These are phyloP conservation scores for Thermomucor indicae-seudaticae DNA, from an alignment of 371 early-diverging fungal species.

Conservation along the genomic window DNA sequence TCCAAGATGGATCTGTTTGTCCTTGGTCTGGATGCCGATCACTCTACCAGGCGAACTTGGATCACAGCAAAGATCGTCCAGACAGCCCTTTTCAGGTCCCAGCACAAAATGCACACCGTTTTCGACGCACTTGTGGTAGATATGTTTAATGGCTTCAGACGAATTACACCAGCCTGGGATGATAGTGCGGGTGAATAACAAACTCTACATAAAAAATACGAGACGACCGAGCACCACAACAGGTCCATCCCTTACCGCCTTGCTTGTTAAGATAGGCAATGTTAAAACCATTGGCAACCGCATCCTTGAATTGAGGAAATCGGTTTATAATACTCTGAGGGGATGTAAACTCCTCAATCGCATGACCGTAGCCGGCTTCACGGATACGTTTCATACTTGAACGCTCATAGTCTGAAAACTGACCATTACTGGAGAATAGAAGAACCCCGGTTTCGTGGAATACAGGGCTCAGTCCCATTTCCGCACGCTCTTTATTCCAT, in stretches of 20 bases:
- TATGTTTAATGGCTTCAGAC: conserved; percentile 24
- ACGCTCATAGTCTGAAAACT: conserved; percentile 27
- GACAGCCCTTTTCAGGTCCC: conserved; percentile 25
- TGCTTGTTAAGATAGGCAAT: conserved; percentile 30
- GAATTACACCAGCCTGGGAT: conserved; percentile 37
- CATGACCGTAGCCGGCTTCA: conserved; percentile 30
- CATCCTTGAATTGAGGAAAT: conserved; percentile 28
- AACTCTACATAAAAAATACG: no score
- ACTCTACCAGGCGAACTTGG: conserved; percentile 9
- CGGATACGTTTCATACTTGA: conserved; percentile 27
- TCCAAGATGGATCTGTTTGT: conserved; percentile 26
- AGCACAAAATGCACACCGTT: conserved; percentile 36
- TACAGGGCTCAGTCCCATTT: conserved; percentile 16
- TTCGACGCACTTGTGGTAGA: conserved; percentile 26
- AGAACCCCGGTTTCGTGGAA: conserved; percentile 44
- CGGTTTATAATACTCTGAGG: conserved; percentile 20
- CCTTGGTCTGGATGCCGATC: conserved; percentile 38
- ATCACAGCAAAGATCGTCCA: conserved; percentile 17
- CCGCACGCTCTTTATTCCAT: conserved; percentile 47
- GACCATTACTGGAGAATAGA: conserved; percentile 20
- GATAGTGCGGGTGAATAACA: background rate
- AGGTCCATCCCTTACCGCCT: conserved; percentile 17
- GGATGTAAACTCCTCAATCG: conserved; percentile 22
- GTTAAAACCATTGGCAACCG: conserved; percentile 23
- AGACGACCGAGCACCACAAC: no score